Evolutionary conservation across 495 filamentous ascomycete genomes (phyloP).

Genomic region (Articulospora tetracladia): DNA sequence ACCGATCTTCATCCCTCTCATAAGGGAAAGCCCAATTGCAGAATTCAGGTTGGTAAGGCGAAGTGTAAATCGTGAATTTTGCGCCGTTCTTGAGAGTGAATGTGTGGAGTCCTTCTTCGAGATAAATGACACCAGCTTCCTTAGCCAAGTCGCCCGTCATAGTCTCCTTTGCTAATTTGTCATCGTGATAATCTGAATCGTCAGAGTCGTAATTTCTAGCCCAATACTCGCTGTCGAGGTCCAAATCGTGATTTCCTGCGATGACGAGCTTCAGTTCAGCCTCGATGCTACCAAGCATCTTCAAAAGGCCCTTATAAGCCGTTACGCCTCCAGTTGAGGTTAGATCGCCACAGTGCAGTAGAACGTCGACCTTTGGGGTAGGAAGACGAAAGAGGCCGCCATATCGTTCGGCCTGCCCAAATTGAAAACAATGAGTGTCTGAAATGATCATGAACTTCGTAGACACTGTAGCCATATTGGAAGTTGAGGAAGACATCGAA

Average conservation of each 20-base stretch:
- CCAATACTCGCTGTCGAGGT: slow-evolving; percentile 53
- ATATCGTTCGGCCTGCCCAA: slow-evolving; percentile 15
- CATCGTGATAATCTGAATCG: slow-evolving; percentile 10
- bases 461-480: slow-evolving; percentile 5
- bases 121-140: slow-evolving; percentile 52
- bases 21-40: slow-evolving; percentile 64
- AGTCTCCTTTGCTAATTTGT: slow-evolving; percentile 27
- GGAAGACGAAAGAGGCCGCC: slow-evolving; percentile 26
- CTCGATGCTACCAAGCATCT: slow-evolving; percentile 49
- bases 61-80: slow-evolving; percentile 63
- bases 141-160: slow-evolving; percentile 43
- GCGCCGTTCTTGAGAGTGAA: slow-evolving; percentile 58
- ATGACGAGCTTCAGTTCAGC: slow-evolving; percentile 77
- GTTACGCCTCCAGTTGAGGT: slow-evolving; percentile 55
- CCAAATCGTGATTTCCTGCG: slow-evolving; percentile 77
- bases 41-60: slow-evolving; percentile 63
- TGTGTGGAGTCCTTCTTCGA: slow-evolving; percentile 60
- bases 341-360: slow-evolving; percentile 72
- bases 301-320: slow-evolving; percentile 50
- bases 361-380: slow-evolving; percentile 53
- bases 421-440: slow-evolving; percentile 54
- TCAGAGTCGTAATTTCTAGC: background rate
- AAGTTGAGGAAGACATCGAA: background rate
- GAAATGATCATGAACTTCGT: slow-evolving; percentile 58
- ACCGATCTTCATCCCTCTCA: slow-evolving; percentile 41